Conservation (phyloP, 371 early-diverging fungal species). For the Circinella umbellata region DNA sequence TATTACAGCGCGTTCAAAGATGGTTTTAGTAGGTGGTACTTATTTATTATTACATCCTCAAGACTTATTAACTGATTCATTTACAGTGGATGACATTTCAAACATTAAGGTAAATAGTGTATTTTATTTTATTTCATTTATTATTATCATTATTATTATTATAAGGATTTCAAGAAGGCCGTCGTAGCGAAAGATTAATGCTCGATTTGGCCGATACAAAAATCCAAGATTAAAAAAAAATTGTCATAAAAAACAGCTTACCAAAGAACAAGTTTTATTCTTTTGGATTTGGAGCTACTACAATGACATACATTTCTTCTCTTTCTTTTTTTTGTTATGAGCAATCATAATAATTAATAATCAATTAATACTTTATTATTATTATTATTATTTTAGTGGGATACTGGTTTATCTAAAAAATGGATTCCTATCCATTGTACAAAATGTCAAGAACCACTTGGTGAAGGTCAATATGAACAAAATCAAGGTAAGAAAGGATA, state of each 20-base stretch:
- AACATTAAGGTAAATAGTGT: conserved; percentile 52
- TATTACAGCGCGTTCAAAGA: conserved; percentile 49
- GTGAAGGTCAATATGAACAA: conserved; percentile 51
- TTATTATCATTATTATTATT: background rate
- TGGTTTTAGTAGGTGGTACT: conserved; percentile 62
- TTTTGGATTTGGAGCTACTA: conserved; percentile 44
- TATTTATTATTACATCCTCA: conserved; percentile 65
- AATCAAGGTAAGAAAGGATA: conserved; percentile 13
- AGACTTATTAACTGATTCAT: conserved; percentile 22
- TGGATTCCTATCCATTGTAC: conserved; percentile 53
- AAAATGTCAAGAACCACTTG: conserved; percentile 40
- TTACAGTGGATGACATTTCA: conserved; percentile 31
- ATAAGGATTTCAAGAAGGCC: conserved; percentile 60
- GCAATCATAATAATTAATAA: no score
- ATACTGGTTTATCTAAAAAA: conserved; percentile 41
- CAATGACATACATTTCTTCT: conserved; percentile 40
- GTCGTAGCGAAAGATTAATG: conserved; percentile 37
- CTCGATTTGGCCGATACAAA: conserved; percentile 55
- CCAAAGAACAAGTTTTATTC: conserved; percentile 20
- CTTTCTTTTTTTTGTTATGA: background rate
- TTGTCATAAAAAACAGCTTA: conserved; percentile 37
- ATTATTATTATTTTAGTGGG: conserved; percentile 42
- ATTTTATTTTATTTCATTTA: background rate
- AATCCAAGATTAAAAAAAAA: conserved; percentile 46
- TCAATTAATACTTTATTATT: background rate